phyloP scores from a whole-genome alignment of 768 basidiomycete genomes.

The Strobilomyces echinocephalus region DNA sequence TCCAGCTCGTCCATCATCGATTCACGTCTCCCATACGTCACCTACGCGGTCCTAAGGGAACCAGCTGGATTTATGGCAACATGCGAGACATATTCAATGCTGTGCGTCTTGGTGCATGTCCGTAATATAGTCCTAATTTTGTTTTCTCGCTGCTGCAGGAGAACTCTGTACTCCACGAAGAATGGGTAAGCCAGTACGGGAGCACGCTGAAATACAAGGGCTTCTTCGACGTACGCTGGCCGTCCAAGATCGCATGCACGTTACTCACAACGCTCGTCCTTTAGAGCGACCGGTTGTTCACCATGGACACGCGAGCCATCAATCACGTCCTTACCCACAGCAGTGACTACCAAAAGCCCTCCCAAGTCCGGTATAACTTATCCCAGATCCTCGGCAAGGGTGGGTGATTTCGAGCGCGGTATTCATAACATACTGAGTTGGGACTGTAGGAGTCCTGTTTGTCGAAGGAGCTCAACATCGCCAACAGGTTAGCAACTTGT shows the following conservation, averaged over 20 bases:
- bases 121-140: neutral
- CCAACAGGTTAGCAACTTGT: conserved; percentile 30
- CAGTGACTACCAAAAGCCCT: conserved; percentile 47
- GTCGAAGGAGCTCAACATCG: conserved; percentile 39
- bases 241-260: too few relatives aligned
- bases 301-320: conserved; percentile 57
- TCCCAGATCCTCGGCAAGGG: conserved; percentile 2
- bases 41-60: conserved; percentile 32
- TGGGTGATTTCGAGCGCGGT: neutral
- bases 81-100: conserved; percentile 42
- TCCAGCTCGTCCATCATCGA: conserved; percentile 27
- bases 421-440: neutral
- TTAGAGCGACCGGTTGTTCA: conserved; percentile 43
- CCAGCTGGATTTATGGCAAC: conserved; percentile 34
- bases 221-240: conserved; percentile 8
- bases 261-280: neutral
- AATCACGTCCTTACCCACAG: conserved; percentile 54
- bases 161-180: conserved; percentile 6
- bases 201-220: conserved; percentile 10
- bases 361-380: neutral
- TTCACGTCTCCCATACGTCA: conserved; percentile 34
- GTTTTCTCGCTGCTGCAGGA: conserved; percentile 1
- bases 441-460: conserved; percentile 40
- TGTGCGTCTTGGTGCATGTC: conserved; percentile 21
- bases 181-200: conserved; percentile 15